Evolutionary conservation across 2,329 filamentous ascomycete species (phyloP).

Genomic region (Onygenales sp.): DNA sequence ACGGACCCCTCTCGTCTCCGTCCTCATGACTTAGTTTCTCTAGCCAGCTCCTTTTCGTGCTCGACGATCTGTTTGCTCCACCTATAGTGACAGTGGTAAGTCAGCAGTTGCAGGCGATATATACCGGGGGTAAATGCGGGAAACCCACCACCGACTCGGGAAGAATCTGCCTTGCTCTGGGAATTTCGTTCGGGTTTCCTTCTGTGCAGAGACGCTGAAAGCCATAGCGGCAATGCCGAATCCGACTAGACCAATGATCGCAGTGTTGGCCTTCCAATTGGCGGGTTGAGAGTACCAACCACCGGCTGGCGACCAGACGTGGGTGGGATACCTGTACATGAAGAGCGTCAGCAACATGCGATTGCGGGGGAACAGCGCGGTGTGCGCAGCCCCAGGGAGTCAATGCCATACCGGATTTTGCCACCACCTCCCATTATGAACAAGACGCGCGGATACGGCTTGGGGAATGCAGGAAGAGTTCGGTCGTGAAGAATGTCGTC

Average conservation of each 20-base stretch:
- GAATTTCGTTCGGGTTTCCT: conserved; percentile 64
- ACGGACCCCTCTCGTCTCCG: not conserved
- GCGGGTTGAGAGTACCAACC: conserved; percentile 93
- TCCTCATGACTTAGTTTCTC: conserved; percentile 31
- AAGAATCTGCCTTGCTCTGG: conserved; percentile 70
- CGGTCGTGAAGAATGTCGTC: conserved; percentile 3
- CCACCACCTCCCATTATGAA: conserved; percentile 63
- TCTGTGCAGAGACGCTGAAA: conserved; percentile 64
- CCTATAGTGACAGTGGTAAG: conserved; percentile 29
- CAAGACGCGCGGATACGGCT: conserved; percentile 11
- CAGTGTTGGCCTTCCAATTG: conserved; percentile 93
- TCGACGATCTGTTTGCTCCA: conserved; percentile 66
- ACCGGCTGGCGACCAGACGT: conserved; percentile 97
- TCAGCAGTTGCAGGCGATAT: conserved; percentile 21
- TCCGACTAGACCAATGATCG: conserved; percentile 60
- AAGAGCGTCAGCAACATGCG: conserved; percentile 4
- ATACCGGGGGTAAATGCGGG: conserved; percentile 5
- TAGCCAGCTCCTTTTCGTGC: conserved; percentile 47
- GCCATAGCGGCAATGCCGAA: conserved; percentile 57
- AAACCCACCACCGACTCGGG: conserved; percentile 68
- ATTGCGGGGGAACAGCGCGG: conserved; percentile 11
- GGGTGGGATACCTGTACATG: conserved; percentile 78
- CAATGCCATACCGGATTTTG: conserved; percentile 54
- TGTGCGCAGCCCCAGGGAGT: conserved; percentile 39
- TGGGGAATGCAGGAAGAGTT: conserved; percentile 4